These are phyloP conservation scores for Lasiosphaeria miniovina DNA, from an alignment of 495 filamentous ascomycete species.

Conservation along the genomic window DNA sequence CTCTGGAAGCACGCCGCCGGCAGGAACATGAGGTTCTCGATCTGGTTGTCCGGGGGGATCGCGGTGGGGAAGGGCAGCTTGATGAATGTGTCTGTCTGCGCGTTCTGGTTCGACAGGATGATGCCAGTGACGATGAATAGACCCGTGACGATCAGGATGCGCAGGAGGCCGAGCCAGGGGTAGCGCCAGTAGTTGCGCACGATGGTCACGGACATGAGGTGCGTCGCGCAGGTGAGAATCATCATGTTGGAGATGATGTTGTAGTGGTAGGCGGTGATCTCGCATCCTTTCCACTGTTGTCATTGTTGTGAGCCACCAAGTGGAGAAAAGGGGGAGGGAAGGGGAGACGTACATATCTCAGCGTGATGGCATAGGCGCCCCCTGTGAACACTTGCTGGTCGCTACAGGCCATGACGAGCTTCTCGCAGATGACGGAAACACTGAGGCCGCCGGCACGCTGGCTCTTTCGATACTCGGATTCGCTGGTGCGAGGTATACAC, in stretches of 20 bases:
- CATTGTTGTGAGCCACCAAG: background rate
- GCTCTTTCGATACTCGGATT: slow-evolving; percentile 1
- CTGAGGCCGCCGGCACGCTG: slow-evolving; percentile 15
- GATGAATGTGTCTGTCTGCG: background rate
- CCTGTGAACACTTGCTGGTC: slow-evolving; percentile 43
- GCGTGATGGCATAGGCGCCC: slow-evolving; percentile 34
- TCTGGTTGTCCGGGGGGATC: slow-evolving; percentile 17
- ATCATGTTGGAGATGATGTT: slow-evolving; percentile 38
- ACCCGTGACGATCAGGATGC: slow-evolving; percentile 20
- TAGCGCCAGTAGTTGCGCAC: slow-evolving; percentile 34
- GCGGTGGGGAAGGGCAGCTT: slow-evolving; percentile 23
- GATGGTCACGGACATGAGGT: slow-evolving; percentile 35
- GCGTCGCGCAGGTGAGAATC: slow-evolving; percentile 38
- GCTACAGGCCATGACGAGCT: slow-evolving; percentile 34
- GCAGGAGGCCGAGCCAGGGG: slow-evolving; percentile 26
- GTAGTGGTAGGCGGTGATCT: slow-evolving; percentile 42
- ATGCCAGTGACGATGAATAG: slow-evolving; percentile 29
- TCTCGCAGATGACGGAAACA: slow-evolving; percentile 32
- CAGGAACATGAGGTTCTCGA: slow-evolving; percentile 26
- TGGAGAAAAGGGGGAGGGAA: background rate
- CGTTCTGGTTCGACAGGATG: slow-evolving; percentile 29
- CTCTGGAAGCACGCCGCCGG: slow-evolving; percentile 32
- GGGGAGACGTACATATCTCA: slow-evolving; percentile 22
- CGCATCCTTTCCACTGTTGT: slow-evolving; percentile 28
- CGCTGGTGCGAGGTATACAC: slow-evolving; percentile 1